A percentile compares a stretch with the other conserved stretches of the same genome.
phyloP scores from a whole-genome alignment of 2,329 filamentous ascomycete genomes.

The Graphium sp. region DNA sequence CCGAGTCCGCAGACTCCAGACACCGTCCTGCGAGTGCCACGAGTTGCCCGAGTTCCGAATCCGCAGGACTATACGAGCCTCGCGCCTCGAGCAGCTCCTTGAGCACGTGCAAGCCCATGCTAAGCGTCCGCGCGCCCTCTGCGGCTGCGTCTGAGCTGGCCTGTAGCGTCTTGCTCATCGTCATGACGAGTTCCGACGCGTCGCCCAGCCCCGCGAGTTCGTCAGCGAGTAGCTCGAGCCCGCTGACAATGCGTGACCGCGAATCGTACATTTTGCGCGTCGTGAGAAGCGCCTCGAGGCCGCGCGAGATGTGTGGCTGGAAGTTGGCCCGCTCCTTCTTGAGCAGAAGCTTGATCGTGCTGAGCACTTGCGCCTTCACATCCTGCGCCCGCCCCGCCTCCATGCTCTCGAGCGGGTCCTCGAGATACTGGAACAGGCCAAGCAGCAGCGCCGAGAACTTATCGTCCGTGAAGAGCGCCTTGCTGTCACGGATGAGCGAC shows the following conservation, averaged over 20 bases:
- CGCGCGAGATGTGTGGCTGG: constrained; percentile 48
- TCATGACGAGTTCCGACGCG: constrained; percentile 38
- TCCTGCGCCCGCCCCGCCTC: constrained; percentile 51
- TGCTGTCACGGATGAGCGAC: constrained; percentile 51
- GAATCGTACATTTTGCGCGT: constrained; percentile 51
- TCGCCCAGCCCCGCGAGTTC: constrained; percentile 54
- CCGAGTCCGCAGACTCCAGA: constrained; percentile 42
- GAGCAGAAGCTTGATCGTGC: constrained; percentile 57
- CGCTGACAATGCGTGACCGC: constrained; percentile 54
- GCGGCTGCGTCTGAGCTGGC: constrained; percentile 20
- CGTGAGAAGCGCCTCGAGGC: constrained; percentile 48
- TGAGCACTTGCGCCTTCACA: constrained; percentile 57
- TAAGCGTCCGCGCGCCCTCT: constrained; percentile 33
- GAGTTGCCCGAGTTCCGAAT: constrained; percentile 32
- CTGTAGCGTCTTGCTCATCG: constrained; percentile 31
- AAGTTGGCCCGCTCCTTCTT: constrained; percentile 50
- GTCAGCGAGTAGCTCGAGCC: constrained; percentile 56
- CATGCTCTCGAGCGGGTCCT: constrained; percentile 37
- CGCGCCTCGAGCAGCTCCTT: constrained; percentile 35
- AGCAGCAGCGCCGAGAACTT: constrained; percentile 52
- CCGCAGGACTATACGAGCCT: constrained; percentile 26
- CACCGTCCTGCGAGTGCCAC: constrained; percentile 34
- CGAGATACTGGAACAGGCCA: constrained; percentile 56
- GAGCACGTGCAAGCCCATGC: constrained; percentile 48
- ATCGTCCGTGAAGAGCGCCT: constrained; percentile 45